Conservation (phyloP, 2,329 filamentous ascomycete species). For the Penicillium brevicompactum region DNA sequence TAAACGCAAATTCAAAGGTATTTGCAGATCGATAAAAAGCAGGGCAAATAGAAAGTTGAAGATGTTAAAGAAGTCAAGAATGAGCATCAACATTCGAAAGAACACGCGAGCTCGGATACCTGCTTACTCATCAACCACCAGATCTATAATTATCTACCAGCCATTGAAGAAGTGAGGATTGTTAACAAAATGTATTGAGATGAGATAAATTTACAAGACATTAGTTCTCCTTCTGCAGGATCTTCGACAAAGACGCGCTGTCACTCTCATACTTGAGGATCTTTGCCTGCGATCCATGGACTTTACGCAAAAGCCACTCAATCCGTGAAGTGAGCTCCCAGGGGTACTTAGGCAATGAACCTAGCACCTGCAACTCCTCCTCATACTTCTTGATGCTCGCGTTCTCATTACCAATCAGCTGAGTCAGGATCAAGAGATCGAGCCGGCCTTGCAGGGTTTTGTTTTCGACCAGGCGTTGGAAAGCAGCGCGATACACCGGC, state of each 20-base stretch:
- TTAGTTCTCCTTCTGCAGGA: conserved; percentile 59
- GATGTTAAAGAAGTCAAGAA: background rate
- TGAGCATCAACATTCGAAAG: too few relatives aligned
- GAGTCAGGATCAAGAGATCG: conserved; percentile 68
- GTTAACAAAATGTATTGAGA: background rate
- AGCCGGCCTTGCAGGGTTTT: conserved; percentile 72
- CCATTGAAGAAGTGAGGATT: background rate
- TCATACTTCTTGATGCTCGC: conserved; percentile 78
- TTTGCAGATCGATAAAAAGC: background rate
- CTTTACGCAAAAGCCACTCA: conserved; percentile 72
- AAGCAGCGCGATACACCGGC: conserved; percentile 84
- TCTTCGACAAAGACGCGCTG: conserved; percentile 70
- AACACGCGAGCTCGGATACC: too few relatives aligned
- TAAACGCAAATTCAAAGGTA: background rate
- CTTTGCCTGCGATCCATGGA: conserved; percentile 73
- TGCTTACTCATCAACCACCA: too few relatives aligned
- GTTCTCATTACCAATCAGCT: conserved; percentile 71
- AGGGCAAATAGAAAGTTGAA: background rate
- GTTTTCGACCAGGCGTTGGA: conserved; percentile 71
- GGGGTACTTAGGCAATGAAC: conserved; percentile 69
- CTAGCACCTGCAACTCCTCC: conserved; percentile 73
- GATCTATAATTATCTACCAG: too few relatives aligned
- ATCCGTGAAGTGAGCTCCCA: conserved; percentile 67
- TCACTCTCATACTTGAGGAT: conserved; percentile 74
- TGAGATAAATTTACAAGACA: conserved; percentile 1